These are phyloP conservation scores for Rhizopogon salebrosus DNA, from an alignment of 768 basidiomycete species.

Conservation along the genomic window DNA sequence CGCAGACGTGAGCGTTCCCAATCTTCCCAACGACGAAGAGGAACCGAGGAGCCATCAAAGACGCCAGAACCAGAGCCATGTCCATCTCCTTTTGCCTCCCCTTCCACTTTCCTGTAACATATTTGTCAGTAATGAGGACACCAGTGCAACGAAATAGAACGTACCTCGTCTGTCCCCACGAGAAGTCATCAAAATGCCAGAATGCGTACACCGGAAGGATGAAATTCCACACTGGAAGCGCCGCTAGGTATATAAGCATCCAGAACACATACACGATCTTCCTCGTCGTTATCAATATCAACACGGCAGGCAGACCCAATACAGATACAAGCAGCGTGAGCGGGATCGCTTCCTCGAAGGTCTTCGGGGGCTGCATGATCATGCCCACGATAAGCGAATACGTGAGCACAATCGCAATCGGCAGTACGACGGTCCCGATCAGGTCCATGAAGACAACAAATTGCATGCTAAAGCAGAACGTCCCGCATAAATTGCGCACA, in stretches of 20 bases:
- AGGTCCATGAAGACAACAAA: constrained; percentile 99
- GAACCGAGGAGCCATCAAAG: constrained; percentile 58
- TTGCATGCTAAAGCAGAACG: constrained; percentile 99
- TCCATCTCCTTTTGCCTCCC: constrained; percentile 75
- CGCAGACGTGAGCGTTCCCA: constrained; percentile 96
- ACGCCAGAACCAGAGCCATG: constrained; percentile 65
- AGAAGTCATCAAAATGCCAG: constrained; percentile 99
- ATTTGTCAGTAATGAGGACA: constrained; percentile 8
- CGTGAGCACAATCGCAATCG: constrained; percentile 89
- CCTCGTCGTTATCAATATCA: constrained; percentile 90
- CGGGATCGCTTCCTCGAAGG: constrained; percentile 92
- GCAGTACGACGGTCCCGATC: constrained; percentile 85
- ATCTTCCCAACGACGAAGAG: constrained; percentile 97
- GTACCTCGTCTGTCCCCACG: constrained; percentile 97
- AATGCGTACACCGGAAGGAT: constrained; percentile 92
- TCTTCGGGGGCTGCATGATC: constrained; percentile 72
- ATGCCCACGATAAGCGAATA: constrained; percentile 83
- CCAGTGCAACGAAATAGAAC: constrained; percentile 16
- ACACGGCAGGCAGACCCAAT: constrained; percentile 85
- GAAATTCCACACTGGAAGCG: constrained; percentile 96
- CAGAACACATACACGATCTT: constrained; percentile 96
- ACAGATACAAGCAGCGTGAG: constrained; percentile 85
- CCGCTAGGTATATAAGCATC: constrained; percentile 93
- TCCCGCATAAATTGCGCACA: constrained; percentile 95
- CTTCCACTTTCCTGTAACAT: constrained; percentile 80